phyloP scores from a whole-genome alignment of 805 yeast species.

The Yarrowia sp. region DNA sequence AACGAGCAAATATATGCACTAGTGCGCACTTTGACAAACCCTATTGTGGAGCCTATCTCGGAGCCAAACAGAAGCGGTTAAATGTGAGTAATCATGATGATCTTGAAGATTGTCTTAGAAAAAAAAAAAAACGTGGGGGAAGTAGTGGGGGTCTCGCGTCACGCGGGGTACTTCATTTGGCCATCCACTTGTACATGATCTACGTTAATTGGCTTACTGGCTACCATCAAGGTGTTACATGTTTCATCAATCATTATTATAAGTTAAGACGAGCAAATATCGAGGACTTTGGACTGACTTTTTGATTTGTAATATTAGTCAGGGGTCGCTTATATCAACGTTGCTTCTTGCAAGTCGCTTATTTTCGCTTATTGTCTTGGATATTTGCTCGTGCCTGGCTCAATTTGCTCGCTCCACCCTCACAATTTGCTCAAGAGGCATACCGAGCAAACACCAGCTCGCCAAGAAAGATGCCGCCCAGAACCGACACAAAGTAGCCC shows the following conservation, averaged over 20 bases:
- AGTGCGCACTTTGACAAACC: conserved; percentile 22
- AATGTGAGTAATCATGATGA: too few relatives aligned
- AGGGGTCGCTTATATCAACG: too few relatives aligned
- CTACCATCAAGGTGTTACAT: not conserved
- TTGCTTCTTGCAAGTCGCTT: too few relatives aligned
- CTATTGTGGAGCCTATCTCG: not conserved
- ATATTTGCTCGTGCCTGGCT: not conserved
- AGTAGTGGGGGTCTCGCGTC: too few relatives aligned
- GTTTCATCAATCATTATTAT: conserved; percentile 6
- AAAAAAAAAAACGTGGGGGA: not conserved
- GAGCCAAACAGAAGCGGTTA: too few relatives aligned
- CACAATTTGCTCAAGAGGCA: conserved; percentile 8
- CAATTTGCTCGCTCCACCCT: not conserved
- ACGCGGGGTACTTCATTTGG: too few relatives aligned
- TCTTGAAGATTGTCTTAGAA: too few relatives aligned
- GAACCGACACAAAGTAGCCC: conserved; percentile 36
- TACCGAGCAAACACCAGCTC: conserved; percentile 36
- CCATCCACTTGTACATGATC: too few relatives aligned
- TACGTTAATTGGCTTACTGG: not conserved
- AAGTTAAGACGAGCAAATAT: conserved; percentile 17
- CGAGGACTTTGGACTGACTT: too few relatives aligned
- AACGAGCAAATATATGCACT: conserved; percentile 21
- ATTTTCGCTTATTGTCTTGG: not conserved
- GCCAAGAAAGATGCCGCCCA: conserved; percentile 36
- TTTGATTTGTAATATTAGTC: too few relatives aligned